Evolutionary conservation across 148 eudicot species (phyloP).

Genomic region (Gaultheria prostrata): DNA sequence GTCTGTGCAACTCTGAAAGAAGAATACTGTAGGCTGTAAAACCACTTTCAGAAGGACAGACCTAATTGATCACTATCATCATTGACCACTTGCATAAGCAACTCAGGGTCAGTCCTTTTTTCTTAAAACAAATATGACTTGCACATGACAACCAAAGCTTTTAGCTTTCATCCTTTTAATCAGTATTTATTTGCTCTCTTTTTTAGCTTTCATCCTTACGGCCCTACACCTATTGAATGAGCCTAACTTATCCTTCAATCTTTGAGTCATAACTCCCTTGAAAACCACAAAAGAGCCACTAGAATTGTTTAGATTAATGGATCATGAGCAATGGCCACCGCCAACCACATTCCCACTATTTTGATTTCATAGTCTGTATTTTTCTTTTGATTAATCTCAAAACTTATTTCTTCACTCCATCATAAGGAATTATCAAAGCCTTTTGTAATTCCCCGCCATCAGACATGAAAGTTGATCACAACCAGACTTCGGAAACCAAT

Average conservation of each 20-base stretch:
- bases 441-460: not conserved
- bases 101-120: too few relatives aligned
- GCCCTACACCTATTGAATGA: not conserved
- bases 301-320: not conserved
- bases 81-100: not conserved
- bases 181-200: not conserved
- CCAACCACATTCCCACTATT: not conserved
- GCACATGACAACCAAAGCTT: too few relatives aligned
- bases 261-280: not conserved
- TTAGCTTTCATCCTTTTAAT: not conserved
- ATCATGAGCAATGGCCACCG: not conserved
- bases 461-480: not conserved
- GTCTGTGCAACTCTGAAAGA: not conserved
- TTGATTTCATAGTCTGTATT: not conserved
- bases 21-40: not conserved
- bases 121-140: too few relatives aligned
- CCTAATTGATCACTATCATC: not conserved
- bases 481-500: not conserved
- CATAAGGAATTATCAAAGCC: not conserved
- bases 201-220: not conserved
- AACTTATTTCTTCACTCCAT: not conserved
- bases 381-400: not conserved
- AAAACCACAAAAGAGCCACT: not conserved
- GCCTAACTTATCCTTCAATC: not conserved
- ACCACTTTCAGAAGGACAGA: not conserved